Evolutionary conservation across 805 yeast species (phyloP).

Genomic region (Candida anglica): DNA sequence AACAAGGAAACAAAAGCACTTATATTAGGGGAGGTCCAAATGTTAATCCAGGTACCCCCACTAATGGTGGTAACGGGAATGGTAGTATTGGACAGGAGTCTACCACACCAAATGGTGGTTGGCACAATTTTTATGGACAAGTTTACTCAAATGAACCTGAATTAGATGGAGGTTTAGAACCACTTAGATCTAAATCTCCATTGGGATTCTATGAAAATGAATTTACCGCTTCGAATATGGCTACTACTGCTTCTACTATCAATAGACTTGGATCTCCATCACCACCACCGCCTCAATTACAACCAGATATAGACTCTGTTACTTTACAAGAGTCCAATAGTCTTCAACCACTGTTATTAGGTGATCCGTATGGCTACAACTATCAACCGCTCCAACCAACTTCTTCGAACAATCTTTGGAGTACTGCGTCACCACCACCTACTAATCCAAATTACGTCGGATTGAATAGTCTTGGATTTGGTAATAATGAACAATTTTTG

Average conservation of each 20-base stretch:
- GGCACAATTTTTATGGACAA: constrained; percentile 10
- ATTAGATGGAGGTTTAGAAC: constrained; percentile 3
- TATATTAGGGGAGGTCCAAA: not conserved
- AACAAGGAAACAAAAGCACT: constrained; percentile 5
- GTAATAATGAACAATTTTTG: not conserved
- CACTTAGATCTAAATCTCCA: constrained; percentile 1
- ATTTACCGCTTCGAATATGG: not conserved
- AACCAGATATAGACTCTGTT: too few species aligned
- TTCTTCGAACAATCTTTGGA: not conserved
- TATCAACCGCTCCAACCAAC: not conserved
- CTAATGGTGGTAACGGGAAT: not conserved
- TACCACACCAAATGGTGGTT: constrained; percentile 2
- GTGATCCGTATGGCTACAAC: not conserved
- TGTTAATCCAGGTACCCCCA: constrained; percentile 5
- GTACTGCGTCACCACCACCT: not conserved
- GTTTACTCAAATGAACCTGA: constrained; percentile 14
- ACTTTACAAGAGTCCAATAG: constrained; percentile 1
- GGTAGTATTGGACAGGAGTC: not conserved
- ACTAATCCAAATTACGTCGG: not conserved
- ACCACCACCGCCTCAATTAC: too few species aligned
- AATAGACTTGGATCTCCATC: constrained; percentile 3
- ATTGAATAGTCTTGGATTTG: constrained; percentile 1
- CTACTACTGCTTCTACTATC: not conserved
- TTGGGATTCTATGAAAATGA: constrained; percentile 1
- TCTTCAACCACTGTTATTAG: too few species aligned